These are phyloP conservation scores for Cladophialophora psammophila DNA, from an alignment of 2,329 filamentous ascomycete species.

Conservation along the genomic window DNA sequence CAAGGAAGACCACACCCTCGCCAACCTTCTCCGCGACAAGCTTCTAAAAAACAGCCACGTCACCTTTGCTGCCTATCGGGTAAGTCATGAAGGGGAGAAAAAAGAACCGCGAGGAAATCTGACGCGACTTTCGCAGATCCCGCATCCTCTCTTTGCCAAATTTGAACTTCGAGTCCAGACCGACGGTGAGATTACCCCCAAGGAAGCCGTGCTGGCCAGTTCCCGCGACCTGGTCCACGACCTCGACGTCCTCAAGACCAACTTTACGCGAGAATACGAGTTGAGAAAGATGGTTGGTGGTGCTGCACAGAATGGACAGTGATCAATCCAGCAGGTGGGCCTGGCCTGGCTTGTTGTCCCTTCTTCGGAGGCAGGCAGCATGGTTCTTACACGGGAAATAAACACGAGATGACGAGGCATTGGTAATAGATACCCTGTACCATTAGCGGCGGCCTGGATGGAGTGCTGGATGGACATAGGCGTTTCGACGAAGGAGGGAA, in stretches of 20 bases:
- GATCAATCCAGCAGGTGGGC: not conserved
- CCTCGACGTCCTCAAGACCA: slow-evolving; percentile 78
- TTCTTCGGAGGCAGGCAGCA: not conserved
- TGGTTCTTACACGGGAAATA: not conserved
- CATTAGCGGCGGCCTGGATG: slow-evolving; percentile 13
- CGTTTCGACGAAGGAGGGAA: slow-evolving; percentile 1
- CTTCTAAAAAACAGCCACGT: slow-evolving; percentile 85
- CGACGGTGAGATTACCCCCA: slow-evolving; percentile 85
- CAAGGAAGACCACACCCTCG: slow-evolving; percentile 96
- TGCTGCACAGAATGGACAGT: slow-evolving; percentile 59
- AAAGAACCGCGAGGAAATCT: slow-evolving; percentile 14
- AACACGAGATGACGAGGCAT: not conserved
- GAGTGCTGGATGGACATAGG: slow-evolving; percentile 21
- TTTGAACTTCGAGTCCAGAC: slow-evolving; percentile 87
- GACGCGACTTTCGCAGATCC: slow-evolving; percentile 45
- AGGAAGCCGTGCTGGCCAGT: slow-evolving; percentile 80
- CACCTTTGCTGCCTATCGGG: slow-evolving; percentile 90
- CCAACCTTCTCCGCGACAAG: slow-evolving; percentile 85
- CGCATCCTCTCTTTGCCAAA: slow-evolving; percentile 56
- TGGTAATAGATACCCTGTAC: slow-evolving; percentile 37
- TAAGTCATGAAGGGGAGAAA: slow-evolving; percentile 53
- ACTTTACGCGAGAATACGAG: slow-evolving; percentile 93
- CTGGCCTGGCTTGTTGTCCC: not conserved
- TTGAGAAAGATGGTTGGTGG: slow-evolving; percentile 82
- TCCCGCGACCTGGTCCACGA: slow-evolving; percentile 85